These are phyloP conservation scores for Thielaviopsis punctulata DNA, from an alignment of 2,329 filamentous ascomycete species.

Conservation along the genomic window DNA sequence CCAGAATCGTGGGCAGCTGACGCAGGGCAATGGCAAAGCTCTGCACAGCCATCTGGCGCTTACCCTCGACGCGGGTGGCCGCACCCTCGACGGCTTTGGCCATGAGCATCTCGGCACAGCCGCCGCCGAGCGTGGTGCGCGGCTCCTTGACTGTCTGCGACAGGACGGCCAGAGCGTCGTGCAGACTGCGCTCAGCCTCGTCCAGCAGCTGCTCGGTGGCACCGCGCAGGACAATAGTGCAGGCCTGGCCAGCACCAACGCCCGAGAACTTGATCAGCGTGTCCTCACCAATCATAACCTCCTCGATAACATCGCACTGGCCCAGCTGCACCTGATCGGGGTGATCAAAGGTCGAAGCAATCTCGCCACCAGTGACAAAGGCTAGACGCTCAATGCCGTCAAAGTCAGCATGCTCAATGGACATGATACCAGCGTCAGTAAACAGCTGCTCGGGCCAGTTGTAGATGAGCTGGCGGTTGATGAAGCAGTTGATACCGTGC, in stretches of 20 bases:
- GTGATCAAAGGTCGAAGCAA: conserved; percentile 94
- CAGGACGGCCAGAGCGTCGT: conserved; percentile 88
- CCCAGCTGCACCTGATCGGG: conserved; percentile 94
- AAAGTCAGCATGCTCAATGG: conserved; percentile 97
- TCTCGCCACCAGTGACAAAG: conserved; percentile 91
- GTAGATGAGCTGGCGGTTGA: conserved; percentile 98
- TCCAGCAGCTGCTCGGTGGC: conserved; percentile 94
- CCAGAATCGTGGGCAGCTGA: conserved; percentile 89
- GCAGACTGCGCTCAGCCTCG: conserved; percentile 87
- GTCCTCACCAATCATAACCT: conserved; percentile 96
- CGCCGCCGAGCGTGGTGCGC: conserved; percentile 82
- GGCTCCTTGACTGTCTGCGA: conserved; percentile 95
- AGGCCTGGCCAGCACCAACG: conserved; percentile 81
- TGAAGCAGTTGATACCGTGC: conserved; percentile 99
- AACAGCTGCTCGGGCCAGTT: conserved; percentile 99
- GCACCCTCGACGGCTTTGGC: conserved; percentile 91
- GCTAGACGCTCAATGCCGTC: conserved; percentile 92
- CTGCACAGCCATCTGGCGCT: conserved; percentile 87
- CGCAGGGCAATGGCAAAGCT: conserved; percentile 77
- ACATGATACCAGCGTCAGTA: conserved; percentile 92
- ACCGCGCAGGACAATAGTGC: conserved; percentile 89
- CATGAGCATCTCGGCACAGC: conserved; percentile 98
- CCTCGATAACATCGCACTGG: conserved; percentile 87
- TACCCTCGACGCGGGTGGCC: conserved; percentile 85
- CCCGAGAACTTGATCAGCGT: conserved; percentile 95